Base-by-base conservation (phyloP, 352 stramenopile species). In the Phytopythium montanum region DNA sequence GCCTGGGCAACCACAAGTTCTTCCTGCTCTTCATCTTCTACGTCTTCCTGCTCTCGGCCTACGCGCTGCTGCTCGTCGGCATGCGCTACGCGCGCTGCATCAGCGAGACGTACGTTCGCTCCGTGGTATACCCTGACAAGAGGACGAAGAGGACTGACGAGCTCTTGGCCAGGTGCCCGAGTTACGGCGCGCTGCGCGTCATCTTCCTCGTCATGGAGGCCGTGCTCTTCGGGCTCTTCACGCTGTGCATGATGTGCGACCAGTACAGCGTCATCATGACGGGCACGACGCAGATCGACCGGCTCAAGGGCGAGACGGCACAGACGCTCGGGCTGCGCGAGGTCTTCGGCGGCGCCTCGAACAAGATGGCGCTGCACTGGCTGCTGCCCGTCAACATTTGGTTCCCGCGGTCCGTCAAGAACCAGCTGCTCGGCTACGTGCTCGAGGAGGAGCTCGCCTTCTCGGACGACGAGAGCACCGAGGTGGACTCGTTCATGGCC, bases 1-100 rank as follows among this genome's bases (percentile, higher is more conserved):
- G 97, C 10, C 90, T 99, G 64, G 95, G 95, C 58, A 99, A 99
- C 82, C 97, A 99, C 91, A 99, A 99, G 80, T 95, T 94, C 64
- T 95, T 95, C 60, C 59, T 95, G 59, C 80, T 94, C 51, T 95
- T 94, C 56, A 92, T 95, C 64, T 93, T 95, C 62, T 95, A 94
- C 65, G 85, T 98, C 9, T 99, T 97, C 54, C n/a, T 98, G 14
- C 79, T 97, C 21, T 99, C 96, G 55, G 54, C 76, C 10, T 99
- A 99, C 72, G 89, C 95, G 46, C 72, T 99, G 38, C 72, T 79
- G n/a, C 86, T 99, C 28, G 76, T 99, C 18, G 81, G 96, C 16
- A 88, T 91, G 49, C 87, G 94, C 53, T 98, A 92, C 59, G 84
- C 86, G 39, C 83, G 76, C 51, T 95, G 86, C 66, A 85, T 95